These are phyloP conservation scores for Clarireedia sp. DNA, from an alignment of 2,329 filamentous ascomycete species.

Conservation along the genomic window DNA sequence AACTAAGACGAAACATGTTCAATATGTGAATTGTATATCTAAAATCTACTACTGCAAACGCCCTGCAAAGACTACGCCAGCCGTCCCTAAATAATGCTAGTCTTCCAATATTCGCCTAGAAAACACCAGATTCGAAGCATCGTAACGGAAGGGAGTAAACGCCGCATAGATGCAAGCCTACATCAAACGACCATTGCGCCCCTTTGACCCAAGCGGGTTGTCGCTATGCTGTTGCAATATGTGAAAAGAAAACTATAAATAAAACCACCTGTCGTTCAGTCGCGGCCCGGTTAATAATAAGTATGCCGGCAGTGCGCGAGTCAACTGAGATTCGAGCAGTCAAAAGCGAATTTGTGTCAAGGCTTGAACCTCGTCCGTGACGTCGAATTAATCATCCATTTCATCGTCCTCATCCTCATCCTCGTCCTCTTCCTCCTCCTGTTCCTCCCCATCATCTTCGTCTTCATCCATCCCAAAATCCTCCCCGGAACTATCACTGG, in stretches of 20 bases:
- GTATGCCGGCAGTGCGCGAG: not conserved
- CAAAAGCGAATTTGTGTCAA: no score
- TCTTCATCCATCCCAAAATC: constrained; percentile 54
- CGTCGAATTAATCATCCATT: constrained; percentile 14
- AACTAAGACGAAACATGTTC: not conserved
- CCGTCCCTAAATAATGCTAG: not conserved
- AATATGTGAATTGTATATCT: not conserved
- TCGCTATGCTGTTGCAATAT: constrained; percentile 23
- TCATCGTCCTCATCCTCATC: constrained; percentile 36
- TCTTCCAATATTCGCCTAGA: constrained; percentile 6
- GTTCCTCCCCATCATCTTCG: constrained; percentile 46
- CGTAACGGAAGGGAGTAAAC: constrained; percentile 8
- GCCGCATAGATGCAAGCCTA: constrained; percentile 14
- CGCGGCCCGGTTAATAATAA: not conserved
- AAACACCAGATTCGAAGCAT: not conserved
- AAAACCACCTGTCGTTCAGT: not conserved
- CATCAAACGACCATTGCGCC: constrained; percentile 18
- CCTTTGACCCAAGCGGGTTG: constrained; percentile 8
- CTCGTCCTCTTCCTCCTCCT: constrained; percentile 50
- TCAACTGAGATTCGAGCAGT: not conserved
- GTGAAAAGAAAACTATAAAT: constrained; percentile 15
- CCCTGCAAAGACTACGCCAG: not conserved
- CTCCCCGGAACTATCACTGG: constrained; percentile 57
- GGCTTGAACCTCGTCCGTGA: no score
- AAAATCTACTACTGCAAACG: constrained; percentile 2